A percentile compares a stretch with the other conserved stretches of the same genome.
Evolutionary conservation across 352 stramenopile species (phyloP).

Genomic region (Globisporangium cederbergense): DNA sequence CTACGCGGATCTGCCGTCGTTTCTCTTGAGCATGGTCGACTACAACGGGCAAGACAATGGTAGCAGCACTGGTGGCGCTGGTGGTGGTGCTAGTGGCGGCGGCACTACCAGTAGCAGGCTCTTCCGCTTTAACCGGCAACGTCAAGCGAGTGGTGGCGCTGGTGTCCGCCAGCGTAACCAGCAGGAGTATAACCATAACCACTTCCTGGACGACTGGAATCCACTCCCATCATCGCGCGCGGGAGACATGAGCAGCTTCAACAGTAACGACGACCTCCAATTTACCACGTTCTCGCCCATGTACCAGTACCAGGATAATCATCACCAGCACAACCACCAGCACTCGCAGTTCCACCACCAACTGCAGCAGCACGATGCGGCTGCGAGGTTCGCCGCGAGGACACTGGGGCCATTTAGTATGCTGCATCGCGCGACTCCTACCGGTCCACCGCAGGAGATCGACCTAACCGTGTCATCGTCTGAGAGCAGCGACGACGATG

Average conservation of each 20-base stretch:
- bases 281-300: slow-evolving; percentile 5
- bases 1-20: slow-evolving; percentile 7
- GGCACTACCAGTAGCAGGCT: not conserved
- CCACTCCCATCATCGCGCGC: slow-evolving; percentile 9
- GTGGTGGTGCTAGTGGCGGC: not conserved
- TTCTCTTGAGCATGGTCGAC: slow-evolving; percentile 9
- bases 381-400: not conserved
- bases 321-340: not conserved
- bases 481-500: slow-evolving; percentile 25
- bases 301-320: not conserved
- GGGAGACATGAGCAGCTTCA: not conserved
- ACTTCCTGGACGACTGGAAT: slow-evolving; percentile 8
- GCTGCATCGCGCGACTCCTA: not conserved
- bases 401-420: slow-evolving; percentile 3
- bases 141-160: not conserved
- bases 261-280: slow-evolving; percentile 6
- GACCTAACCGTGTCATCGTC: slow-evolving; percentile 61
- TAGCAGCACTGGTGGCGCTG: not conserved
- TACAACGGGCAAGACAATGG: slow-evolving; percentile 4
- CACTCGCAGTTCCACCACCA: not conserved
- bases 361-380: slow-evolving; percentile 1
- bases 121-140: slow-evolving; percentile 3
- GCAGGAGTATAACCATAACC: slow-evolving; percentile 9
- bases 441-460: slow-evolving; percentile 39
- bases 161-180: slow-evolving; percentile 3